Conservation (phyloP, 106 monocot genomes). For the Allium cepa region DNA sequence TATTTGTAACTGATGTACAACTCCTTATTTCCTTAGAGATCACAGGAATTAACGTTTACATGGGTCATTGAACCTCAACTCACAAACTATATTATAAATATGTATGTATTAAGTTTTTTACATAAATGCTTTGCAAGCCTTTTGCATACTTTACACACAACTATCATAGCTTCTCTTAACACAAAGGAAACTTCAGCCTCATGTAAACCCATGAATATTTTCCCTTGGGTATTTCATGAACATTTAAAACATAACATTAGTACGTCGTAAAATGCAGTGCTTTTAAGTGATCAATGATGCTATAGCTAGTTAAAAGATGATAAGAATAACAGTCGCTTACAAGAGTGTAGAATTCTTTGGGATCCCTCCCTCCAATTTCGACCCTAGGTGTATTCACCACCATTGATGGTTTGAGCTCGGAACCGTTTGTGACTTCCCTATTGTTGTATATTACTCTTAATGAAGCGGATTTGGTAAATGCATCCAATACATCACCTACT, state of each 20-base stretch:
- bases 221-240: neutral
- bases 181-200: neutral
- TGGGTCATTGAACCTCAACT: too few relatives aligned
- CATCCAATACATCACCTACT: conserved; percentile 68
- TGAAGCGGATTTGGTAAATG: conserved; percentile 36
- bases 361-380: conserved; percentile 42
- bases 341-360: conserved; percentile 51
- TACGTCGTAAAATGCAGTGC: neutral
- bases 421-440: conserved; percentile 64
- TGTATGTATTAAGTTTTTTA: too few relatives aligned
- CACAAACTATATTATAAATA: too few relatives aligned
- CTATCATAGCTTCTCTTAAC: neutral
- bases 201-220: too few relatives aligned
- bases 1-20: too few relatives aligned
- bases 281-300: neutral
- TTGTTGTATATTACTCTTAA: conserved; percentile 43
- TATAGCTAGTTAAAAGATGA: too few relatives aligned
- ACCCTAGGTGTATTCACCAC: conserved; percentile 42
- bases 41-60: too few relatives aligned
- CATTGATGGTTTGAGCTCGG: conserved; percentile 49
- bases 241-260: neutral
- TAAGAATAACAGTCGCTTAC: conserved; percentile 20
- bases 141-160: too few relatives aligned
- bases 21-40: too few relatives aligned
- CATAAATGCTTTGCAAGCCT: too few relatives aligned